Base-by-base conservation (phyloP, 2,329 filamentous ascomycete species). In the Dactylella cylindrospora region DNA sequence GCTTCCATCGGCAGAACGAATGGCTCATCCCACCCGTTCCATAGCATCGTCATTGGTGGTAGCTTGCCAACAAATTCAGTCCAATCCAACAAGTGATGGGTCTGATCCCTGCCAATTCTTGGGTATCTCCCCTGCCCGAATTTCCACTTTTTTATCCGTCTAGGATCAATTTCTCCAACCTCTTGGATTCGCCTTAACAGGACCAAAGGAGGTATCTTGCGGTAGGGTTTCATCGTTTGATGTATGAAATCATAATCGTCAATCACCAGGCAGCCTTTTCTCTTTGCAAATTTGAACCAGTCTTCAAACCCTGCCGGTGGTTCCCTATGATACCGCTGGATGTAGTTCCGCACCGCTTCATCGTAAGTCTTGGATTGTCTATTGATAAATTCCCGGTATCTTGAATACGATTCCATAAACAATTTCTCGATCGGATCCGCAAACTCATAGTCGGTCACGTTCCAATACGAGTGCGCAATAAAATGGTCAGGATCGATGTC, bases 211-310 rank as follows among this genome's bases (percentile, higher is more conserved):
- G 53, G 15, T 5, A 59, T 1, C 9, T 9, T 15, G 5, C 53
- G 53, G 25, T 79, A 76, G 0, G 76, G 77, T 0, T 69, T 67
- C 0, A 80, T 64, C 0, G 68, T 62, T 0, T 74, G 53, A 28
- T 73, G 68, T 1, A 80, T 76, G 0, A 66, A 70, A 31, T 80
- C 75, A 19, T 77, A 80, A 2, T 79, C 75, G 55, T 79, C 77
- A 17, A 79, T 77, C n/a, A 79, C 72, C 0, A 72, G 70, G 0
- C 76, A 78, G 1, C 72, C 15, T 1, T 75, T 68, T 0, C 64
- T 60, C 1, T 65, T 49, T 0, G 77, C 77, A 40, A 72, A 79
- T 0, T 72, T 65, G 20, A 72, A 77, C 78, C 78, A 80, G 1
- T 61, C 68, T 1, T 75, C 68, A 22, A 80, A 80, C 0, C 78